Percentiles rank a stretch among this genome's conserved stretches.
Conservation (phyloP, 2,329 filamentous ascomycete genomes). For the Cordyceps fumosorosea region DNA sequence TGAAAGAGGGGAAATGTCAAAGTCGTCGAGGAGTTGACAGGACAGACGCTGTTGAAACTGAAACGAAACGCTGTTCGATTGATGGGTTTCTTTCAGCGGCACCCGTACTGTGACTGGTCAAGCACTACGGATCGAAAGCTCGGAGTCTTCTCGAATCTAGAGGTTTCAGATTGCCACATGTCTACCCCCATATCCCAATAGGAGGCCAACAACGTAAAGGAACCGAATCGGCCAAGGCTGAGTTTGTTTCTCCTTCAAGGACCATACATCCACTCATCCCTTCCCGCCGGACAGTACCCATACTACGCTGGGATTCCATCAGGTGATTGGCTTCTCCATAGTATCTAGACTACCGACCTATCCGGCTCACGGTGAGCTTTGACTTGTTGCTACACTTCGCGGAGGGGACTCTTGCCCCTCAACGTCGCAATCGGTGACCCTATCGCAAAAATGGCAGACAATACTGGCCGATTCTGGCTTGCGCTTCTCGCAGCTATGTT, state of each 20-base stretch:
- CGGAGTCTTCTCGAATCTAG: not conserved
- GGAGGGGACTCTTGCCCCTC: not conserved
- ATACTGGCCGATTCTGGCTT: not conserved
- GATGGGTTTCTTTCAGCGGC: not conserved
- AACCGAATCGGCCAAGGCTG: not conserved
- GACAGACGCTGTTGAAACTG: not conserved
- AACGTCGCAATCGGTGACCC: not conserved
- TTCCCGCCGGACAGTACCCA: not conserved
- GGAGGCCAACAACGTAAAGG: not conserved
- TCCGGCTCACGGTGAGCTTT: not conserved
- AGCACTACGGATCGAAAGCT: not conserved
- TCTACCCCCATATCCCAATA: too few relatives aligned
- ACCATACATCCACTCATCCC: not conserved
- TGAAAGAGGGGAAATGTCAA: too few relatives aligned
- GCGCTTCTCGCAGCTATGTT: not conserved
- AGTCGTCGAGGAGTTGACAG: too few relatives aligned
- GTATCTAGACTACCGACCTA: too few relatives aligned
- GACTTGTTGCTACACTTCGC: not conserved
- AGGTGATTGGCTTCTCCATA: not conserved
- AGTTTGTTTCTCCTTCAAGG: not conserved
- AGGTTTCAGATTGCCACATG: not conserved
- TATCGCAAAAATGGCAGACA: too few relatives aligned
- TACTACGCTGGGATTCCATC: not conserved
- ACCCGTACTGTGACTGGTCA: not conserved
- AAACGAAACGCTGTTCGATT: not conserved